Evolutionary conservation across 2,329 filamentous ascomycete genomes (phyloP).

Genomic region (Epichloe scottii): DNA sequence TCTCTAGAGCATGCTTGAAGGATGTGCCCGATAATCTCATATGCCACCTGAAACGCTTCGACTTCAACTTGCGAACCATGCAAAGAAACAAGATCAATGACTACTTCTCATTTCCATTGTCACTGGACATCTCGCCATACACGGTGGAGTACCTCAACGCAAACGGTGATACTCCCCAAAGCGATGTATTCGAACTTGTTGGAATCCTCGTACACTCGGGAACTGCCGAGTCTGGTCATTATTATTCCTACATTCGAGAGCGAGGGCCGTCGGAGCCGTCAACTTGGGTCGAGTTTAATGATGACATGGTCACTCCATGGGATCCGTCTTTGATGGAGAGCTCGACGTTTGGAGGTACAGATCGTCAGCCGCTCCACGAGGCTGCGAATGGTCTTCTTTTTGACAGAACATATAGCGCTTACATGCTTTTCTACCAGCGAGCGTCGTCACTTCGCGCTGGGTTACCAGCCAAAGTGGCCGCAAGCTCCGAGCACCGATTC

Average conservation of each 20-base stretch:
- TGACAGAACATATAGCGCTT: constrained; percentile 74
- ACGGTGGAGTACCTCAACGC: constrained; percentile 73
- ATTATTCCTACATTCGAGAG: constrained; percentile 90
- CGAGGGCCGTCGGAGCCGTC: constrained; percentile 41
- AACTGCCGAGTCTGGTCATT: constrained; percentile 87
- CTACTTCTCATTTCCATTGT: constrained; percentile 73
- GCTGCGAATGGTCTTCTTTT: constrained; percentile 30
- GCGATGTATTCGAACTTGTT: constrained; percentile 86
- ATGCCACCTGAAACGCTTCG: constrained; percentile 84
- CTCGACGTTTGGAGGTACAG: constrained; percentile 67
- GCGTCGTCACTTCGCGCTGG: constrained; percentile 45
- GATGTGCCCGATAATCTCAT: constrained; percentile 89
- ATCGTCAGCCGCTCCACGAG: constrained; percentile 34
- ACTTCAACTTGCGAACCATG: constrained; percentile 66
- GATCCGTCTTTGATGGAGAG: constrained; percentile 60
- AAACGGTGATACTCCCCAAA: constrained; percentile 32
- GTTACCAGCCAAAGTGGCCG: not conserved
- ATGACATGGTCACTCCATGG: constrained; percentile 68
- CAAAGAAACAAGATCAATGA: constrained; percentile 91
- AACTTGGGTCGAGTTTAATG: constrained; percentile 87
- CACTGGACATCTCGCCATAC: constrained; percentile 80
- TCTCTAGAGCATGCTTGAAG: constrained; percentile 66
- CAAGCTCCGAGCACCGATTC: constrained; percentile 10
- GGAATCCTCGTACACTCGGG: constrained; percentile 89
- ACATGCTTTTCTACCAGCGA: constrained; percentile 96